Conservation (phyloP, 306 rosid species). For the Erythrophleum fordii region DNA sequence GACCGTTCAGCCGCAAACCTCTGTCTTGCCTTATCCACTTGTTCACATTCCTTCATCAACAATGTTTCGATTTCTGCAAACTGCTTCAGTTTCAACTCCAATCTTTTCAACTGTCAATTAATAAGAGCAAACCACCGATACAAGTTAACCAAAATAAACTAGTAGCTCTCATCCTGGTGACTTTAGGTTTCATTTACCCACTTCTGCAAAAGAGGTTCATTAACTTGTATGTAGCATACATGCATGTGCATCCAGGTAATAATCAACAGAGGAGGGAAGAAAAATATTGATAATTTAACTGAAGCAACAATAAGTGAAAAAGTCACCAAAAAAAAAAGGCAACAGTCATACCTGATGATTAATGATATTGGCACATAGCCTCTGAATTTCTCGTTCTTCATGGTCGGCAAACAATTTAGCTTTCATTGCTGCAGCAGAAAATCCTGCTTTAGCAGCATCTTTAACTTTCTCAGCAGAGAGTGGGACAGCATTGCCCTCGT, state of each 20-base stretch:
- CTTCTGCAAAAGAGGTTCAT: no score
- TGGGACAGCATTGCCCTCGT: slow-evolving; percentile 43
- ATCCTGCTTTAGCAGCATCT: slow-evolving; percentile 68
- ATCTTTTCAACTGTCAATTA: slow-evolving; percentile 62
- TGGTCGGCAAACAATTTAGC: slow-evolving; percentile 78
- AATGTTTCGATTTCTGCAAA: slow-evolving; percentile 78
- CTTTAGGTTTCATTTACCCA: no score
- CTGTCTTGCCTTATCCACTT: slow-evolving; percentile 68
- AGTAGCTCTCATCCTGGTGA: not conserved
- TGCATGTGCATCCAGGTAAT: not conserved
- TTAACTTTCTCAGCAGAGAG: slow-evolving; percentile 58
- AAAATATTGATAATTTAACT: not conserved
- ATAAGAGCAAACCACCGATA: not conserved
- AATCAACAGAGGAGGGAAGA: not conserved
- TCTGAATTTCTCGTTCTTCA: slow-evolving; percentile 76
- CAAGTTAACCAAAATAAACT: not conserved
- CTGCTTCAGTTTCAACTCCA: slow-evolving; percentile 75
- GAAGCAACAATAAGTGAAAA: no score
- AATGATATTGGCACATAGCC: slow-evolving; percentile 69
- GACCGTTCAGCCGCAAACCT: slow-evolving; percentile 59
- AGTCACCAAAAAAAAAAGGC: not conserved
- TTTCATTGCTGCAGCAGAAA: slow-evolving; percentile 73
- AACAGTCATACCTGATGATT: slow-evolving; percentile 61
- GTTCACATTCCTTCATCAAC: slow-evolving; percentile 79
- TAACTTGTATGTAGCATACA: not conserved